Evolutionary conservation across 768 basidiomycete genomes (phyloP).

Genomic region (Hortiboletus campestris): DNA sequence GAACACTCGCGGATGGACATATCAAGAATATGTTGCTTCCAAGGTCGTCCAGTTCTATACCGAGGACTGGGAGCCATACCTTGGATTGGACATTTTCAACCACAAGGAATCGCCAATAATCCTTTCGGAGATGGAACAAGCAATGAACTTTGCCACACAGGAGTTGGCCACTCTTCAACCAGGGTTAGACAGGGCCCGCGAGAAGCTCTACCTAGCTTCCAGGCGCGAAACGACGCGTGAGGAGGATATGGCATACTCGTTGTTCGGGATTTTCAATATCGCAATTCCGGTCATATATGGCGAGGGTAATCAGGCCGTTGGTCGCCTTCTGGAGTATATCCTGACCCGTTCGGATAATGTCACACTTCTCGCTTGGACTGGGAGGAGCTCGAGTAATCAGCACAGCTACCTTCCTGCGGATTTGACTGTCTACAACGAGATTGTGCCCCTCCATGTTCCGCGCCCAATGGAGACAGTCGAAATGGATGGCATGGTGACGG

Average conservation of each 20-base stretch:
- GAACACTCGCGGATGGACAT: slow-evolving; percentile 13
- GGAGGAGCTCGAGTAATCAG: neutral
- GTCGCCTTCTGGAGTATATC: slow-evolving; percentile 8
- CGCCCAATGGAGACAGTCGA: neutral
- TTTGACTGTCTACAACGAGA: slow-evolving; percentile 1
- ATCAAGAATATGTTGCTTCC: slow-evolving; percentile 10
- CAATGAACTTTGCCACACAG: neutral
- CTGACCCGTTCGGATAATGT: neutral
- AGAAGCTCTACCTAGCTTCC: slow-evolving; percentile 11
- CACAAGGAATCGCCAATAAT: slow-evolving; percentile 2
- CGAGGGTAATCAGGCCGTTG: slow-evolving; percentile 2
- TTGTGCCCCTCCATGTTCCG: neutral
- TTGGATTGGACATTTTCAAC: neutral
- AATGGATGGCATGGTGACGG: neutral
- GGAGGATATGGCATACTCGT: slow-evolving; percentile 9
- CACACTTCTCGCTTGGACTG: slow-evolving; percentile 10
- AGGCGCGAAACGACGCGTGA: neutral
- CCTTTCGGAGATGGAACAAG: slow-evolving; percentile 1
- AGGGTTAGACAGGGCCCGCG: neutral
- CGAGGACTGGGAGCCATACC: slow-evolving; percentile 11
- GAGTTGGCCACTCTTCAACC: neutral
- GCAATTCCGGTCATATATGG: slow-evolving; percentile 7
- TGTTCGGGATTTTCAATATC: slow-evolving; percentile 8
- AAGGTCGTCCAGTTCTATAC: slow-evolving; percentile 6
- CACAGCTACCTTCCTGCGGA: slow-evolving; percentile 1